Percentiles rank a stretch among this genome's conserved stretches.
phyloP scores from a whole-genome alignment of 2,329 filamentous ascomycete genomes.

The Macroventuria anomochaeta region DNA sequence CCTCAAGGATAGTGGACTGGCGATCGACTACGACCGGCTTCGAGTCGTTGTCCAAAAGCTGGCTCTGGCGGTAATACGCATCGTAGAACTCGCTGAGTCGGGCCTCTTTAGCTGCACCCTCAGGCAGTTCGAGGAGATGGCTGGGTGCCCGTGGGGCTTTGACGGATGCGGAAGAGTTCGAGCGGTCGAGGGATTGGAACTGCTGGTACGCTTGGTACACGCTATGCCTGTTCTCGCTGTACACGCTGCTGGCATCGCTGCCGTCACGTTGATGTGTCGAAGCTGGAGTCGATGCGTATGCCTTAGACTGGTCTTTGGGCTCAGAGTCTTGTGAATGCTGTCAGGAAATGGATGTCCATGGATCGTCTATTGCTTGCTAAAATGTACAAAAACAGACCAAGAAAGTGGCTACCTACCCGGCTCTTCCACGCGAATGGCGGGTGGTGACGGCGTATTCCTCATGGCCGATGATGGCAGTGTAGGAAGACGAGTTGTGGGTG shows the following conservation, averaged over 20 bases:
- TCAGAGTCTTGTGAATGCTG: constrained; percentile 30
- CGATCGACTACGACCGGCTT: constrained; percentile 24
- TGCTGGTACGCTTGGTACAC: constrained; percentile 27
- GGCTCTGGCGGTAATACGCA: constrained; percentile 43
- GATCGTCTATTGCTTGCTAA: constrained; percentile 34
- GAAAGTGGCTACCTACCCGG: constrained; percentile 43
- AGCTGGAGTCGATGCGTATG: constrained; percentile 8
- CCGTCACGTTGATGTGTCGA: constrained; percentile 34
- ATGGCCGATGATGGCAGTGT: constrained; percentile 32
- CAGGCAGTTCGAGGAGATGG: constrained; percentile 23
- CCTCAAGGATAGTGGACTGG: constrained; percentile 39
- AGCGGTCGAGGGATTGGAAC: constrained; percentile 13
- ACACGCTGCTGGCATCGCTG: constrained; percentile 45
- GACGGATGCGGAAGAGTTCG: constrained; percentile 28
- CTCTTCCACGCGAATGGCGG: constrained; percentile 30
- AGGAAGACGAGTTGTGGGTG: constrained; percentile 36
- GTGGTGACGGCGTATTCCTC: constrained; percentile 27
- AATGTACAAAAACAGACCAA: constrained; percentile 35
- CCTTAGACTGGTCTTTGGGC: neutral
- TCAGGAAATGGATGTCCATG: constrained; percentile 33
- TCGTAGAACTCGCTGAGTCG: constrained; percentile 51
- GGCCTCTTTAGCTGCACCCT: constrained; percentile 25
- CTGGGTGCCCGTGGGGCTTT: constrained; percentile 23
- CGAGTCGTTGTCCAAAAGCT: constrained; percentile 16
- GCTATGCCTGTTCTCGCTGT: constrained; percentile 39